Conservation (phyloP, 2,329 filamentous ascomycete genomes). For the Sporothrix phasma region DNA sequence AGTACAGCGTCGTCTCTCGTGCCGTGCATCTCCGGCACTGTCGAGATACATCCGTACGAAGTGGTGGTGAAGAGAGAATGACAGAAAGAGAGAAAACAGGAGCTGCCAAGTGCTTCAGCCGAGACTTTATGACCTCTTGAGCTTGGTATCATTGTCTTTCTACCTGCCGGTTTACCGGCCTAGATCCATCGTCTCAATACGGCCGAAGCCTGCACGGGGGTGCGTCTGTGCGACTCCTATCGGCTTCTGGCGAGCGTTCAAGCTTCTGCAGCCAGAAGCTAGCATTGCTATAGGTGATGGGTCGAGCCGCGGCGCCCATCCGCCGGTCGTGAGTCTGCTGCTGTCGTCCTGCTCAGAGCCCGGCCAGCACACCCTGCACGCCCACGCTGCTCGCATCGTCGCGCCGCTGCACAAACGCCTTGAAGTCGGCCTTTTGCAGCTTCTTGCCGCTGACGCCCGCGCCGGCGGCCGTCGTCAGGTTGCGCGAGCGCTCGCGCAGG, state of each 20-base stretch:
- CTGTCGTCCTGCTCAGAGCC: constrained; percentile 12
- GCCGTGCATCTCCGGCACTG: neutral
- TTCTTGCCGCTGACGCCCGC: constrained; percentile 39
- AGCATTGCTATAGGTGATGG: too few species aligned
- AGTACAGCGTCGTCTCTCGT: neutral
- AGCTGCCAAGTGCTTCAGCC: neutral
- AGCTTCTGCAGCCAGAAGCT: too few species aligned
- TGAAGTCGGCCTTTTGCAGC: constrained; percentile 59
- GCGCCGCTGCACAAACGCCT: constrained; percentile 72
- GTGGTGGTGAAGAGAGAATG: too few species aligned
- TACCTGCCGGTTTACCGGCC: neutral
- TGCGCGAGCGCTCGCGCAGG: constrained; percentile 58
- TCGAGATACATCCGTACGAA: too few species aligned
- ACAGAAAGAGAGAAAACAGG: too few species aligned
- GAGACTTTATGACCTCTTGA: neutral
- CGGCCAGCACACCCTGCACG: constrained; percentile 21
- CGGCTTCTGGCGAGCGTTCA: too few species aligned
- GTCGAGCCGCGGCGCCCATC: neutral
- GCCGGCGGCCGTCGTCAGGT: constrained; percentile 34
- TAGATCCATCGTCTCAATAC: neutral
- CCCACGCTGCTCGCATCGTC: constrained; percentile 67
- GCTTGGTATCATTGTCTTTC: constrained; percentile 8
- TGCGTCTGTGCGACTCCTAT: too few species aligned
- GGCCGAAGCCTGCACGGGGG: neutral
- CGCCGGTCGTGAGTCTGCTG: neutral